Percentiles rank a stretch among this genome's conserved stretches.
Evolutionary conservation across 352 stramenopile genomes (phyloP).

Genomic region (Phytopythium ostracodes): DNA sequence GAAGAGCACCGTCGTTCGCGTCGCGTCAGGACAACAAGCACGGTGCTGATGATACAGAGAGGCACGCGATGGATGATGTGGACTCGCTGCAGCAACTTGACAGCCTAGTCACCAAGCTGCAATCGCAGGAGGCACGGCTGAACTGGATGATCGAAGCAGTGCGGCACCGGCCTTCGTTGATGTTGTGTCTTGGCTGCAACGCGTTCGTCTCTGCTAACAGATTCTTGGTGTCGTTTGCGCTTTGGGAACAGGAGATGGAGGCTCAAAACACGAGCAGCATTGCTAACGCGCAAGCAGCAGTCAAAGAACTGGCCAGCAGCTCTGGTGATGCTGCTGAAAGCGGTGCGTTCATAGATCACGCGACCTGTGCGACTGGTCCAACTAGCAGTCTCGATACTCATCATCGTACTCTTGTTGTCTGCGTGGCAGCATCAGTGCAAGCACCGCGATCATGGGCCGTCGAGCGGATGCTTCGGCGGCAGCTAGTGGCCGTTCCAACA

Average conservation of each 20-base stretch:
- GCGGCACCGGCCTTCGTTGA: neutral
- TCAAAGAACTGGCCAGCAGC: neutral
- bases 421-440: conserved; percentile 9
- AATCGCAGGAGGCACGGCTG: conserved; percentile 54
- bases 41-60: neutral
- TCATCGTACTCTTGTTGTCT: neutral
- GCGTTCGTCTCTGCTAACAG: neutral
- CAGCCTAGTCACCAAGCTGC: conserved; percentile 40
- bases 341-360: neutral
- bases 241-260: conserved; percentile 50
- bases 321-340: neutral
- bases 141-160: conserved; percentile 76
- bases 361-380: neutral
- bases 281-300: neutral
- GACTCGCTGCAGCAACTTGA: conserved; percentile 28
- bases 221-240: neutral
- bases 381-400: neutral
- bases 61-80: conserved; percentile 8
- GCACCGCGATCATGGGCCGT: conserved; percentile 54
- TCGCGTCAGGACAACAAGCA: neutral
- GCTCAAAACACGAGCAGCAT: conserved; percentile 40
- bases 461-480: conserved; percentile 41
- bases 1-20: neutral
- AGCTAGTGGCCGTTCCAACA: conserved; percentile 35
- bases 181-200: neutral